Conservation (phyloP, 805 yeast genomes). For the Wickerhamomyces pijperi region DNA sequence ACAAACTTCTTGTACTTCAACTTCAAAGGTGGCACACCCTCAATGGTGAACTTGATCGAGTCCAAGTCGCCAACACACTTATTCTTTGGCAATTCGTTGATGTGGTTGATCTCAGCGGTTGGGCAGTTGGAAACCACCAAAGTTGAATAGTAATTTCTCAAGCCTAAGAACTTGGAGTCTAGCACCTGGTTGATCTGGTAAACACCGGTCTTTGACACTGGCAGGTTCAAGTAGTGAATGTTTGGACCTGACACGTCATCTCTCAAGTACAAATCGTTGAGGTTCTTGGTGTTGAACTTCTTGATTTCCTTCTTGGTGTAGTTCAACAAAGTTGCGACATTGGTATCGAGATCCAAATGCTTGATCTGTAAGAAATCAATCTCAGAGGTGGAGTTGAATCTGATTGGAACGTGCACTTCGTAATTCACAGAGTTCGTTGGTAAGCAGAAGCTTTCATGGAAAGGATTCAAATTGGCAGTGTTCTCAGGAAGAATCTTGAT, state of each 20-base stretch:
- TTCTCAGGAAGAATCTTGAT: slow-evolving; percentile 87
- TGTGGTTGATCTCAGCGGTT: slow-evolving; percentile 38
- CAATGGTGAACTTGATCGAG: slow-evolving; percentile 38
- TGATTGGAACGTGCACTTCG: slow-evolving; percentile 49
- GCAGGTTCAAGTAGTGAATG: slow-evolving; percentile 53
- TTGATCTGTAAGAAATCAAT: slow-evolving; percentile 58
- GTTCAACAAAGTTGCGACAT: slow-evolving; percentile 34
- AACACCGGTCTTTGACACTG: slow-evolving; percentile 61
- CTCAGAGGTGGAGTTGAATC: slow-evolving; percentile 69
- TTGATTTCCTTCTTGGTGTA: slow-evolving; percentile 48
- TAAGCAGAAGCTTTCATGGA: slow-evolving; percentile 53
- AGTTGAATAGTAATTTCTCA: slow-evolving; percentile 50
- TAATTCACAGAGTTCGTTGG: slow-evolving; percentile 23
- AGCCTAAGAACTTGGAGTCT: slow-evolving; percentile 52
- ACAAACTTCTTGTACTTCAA: slow-evolving; percentile 41
- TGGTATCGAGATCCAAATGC: slow-evolving; percentile 43
- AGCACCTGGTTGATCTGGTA: slow-evolving; percentile 59
- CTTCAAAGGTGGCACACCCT: slow-evolving; percentile 73
- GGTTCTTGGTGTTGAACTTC: slow-evolving; percentile 18
- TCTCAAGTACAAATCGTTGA: slow-evolving; percentile 13
- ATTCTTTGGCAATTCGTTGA: slow-evolving; percentile 24
- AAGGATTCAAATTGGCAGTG: slow-evolving; percentile 75
- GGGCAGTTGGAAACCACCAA: slow-evolving; percentile 74
- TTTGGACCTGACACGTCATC: slow-evolving; percentile 17
- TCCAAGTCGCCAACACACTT: slow-evolving; percentile 57